These are phyloP conservation scores for Pyronema domesticum DNA, from an alignment of 495 filamentous ascomycete genomes.

Conservation along the genomic window DNA sequence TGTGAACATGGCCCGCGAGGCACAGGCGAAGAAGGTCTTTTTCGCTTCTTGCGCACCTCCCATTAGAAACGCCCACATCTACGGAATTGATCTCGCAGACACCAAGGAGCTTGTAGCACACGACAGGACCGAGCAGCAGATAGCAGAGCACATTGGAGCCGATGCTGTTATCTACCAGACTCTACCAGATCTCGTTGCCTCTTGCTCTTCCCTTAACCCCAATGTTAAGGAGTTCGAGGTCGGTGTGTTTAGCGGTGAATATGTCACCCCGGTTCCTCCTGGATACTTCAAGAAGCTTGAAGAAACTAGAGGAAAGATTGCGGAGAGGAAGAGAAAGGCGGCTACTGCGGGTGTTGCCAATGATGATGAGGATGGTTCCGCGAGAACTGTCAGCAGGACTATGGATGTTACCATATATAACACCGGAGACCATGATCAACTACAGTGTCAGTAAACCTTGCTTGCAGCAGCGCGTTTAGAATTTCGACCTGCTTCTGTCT, in stretches of 20 bases:
- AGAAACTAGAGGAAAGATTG: constrained; percentile 50
- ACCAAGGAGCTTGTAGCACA: constrained; percentile 72
- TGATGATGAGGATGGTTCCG: background rate
- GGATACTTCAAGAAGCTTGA: constrained; percentile 81
- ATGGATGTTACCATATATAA: no score
- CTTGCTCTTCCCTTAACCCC: constrained; percentile 34
- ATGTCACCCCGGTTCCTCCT: constrained; percentile 66
- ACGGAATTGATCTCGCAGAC: constrained; percentile 81
- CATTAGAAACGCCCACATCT: constrained; percentile 55
- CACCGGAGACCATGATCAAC: no score
- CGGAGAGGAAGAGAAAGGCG: constrained; percentile 52
- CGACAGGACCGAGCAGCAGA: constrained; percentile 45
- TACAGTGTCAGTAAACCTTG: no score
- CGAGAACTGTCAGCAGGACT: background rate
- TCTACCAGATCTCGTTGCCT: constrained; percentile 62
- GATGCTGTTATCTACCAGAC: constrained; percentile 83
- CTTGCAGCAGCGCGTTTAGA: no score
- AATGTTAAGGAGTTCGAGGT: constrained; percentile 59
- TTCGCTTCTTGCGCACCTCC: constrained; percentile 79
- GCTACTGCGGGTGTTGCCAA: constrained; percentile 48
- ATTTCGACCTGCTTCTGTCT: no score
- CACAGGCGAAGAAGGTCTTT: constrained; percentile 75
- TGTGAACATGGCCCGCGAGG: constrained; percentile 81
- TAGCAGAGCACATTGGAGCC: constrained; percentile 72
- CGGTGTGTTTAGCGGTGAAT: constrained; percentile 89